Percentiles rank a stretch among this genome's conserved stretches.
phyloP scores from a whole-genome alignment of 768 basidiomycete species.

The Panellus pusillus region DNA sequence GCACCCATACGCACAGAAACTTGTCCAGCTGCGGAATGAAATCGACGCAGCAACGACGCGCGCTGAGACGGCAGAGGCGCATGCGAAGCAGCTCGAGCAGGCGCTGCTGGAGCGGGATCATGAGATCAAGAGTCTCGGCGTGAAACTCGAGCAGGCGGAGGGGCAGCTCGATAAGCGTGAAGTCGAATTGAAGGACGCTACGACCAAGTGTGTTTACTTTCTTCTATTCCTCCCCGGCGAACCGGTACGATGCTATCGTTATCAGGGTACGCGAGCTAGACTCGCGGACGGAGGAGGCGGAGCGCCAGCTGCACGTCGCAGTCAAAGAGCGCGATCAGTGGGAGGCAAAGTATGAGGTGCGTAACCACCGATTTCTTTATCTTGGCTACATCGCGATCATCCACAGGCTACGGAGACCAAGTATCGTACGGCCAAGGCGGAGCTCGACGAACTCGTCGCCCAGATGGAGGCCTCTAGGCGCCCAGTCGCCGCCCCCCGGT shows the following conservation, averaged over 20 bases:
- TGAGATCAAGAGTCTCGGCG: constrained; percentile 59
- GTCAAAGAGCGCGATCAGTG: constrained; percentile 13
- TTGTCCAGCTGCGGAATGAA: constrained; percentile 50
- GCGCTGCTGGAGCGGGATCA: constrained; percentile 63
- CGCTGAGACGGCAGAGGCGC: constrained; percentile 67
- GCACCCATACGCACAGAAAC: too few relatives aligned
- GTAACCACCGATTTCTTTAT: neutral
- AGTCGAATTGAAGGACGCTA: constrained; percentile 69
- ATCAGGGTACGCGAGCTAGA: constrained; percentile 4
- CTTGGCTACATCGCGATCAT: too few relatives aligned
- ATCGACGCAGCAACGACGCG: constrained; percentile 60
- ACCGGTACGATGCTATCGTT: neutral
- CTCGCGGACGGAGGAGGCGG: constrained; percentile 12
- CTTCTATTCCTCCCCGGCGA: neutral
- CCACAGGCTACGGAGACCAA: neutral
- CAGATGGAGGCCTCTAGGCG: constrained; percentile 4
- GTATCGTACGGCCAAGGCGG: constrained; percentile 1
- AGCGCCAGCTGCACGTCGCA: constrained; percentile 1
- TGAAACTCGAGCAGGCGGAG: constrained; percentile 57
- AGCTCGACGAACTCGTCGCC: constrained; percentile 6
- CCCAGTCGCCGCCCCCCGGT: too few relatives aligned
- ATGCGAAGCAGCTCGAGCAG: constrained; percentile 59
- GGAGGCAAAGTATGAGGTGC: constrained; percentile 16
- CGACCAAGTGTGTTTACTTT: constrained; percentile 62
- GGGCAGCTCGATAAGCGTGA: constrained; percentile 15